Evolutionary conservation across 345 rosid species (phyloP).

Genomic region (Eucalyptus marginata): DNA sequence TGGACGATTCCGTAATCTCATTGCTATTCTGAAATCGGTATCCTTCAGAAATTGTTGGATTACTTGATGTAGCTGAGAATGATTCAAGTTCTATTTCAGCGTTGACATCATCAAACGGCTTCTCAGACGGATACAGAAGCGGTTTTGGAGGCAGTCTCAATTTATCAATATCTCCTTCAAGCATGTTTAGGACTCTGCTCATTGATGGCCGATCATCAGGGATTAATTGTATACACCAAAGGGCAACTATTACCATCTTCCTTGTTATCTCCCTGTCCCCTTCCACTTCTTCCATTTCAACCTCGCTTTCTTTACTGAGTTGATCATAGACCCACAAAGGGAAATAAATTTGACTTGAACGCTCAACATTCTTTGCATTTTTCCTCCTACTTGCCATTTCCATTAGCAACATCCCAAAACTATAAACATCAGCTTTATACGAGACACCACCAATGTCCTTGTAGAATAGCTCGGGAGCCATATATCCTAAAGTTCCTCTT

Average conservation of each 20-base stretch:
- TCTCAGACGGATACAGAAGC: not conserved
- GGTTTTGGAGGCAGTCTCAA: not conserved
- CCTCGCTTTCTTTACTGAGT: not conserved
- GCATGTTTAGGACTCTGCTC: not conserved
- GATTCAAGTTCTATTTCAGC: not conserved
- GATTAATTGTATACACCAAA: not conserved
- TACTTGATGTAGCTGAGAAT: not conserved
- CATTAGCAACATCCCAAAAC: not conserved
- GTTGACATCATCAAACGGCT: not conserved
- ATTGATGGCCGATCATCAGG: not conserved
- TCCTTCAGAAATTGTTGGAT: not conserved
- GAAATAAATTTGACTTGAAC: accelerated
- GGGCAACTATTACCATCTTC: not conserved
- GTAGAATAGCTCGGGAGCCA: not conserved
- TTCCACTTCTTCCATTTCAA: not conserved
- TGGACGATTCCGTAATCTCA: not conserved
- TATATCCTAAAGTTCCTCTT: not conserved
- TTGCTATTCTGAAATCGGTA: not conserved
- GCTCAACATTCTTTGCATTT: not conserved
- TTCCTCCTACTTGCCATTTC: not conserved
- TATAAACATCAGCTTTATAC: not conserved
- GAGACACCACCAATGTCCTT: not conserved
- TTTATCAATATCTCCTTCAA: not conserved
- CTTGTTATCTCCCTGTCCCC: not conserved
- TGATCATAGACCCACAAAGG: not conserved